Evolutionary conservation across 2,329 filamentous ascomycete genomes (phyloP), one percentile per base, ranked within the genome.

Genomic region (Neophaeococcomyces aloes): DNA sequence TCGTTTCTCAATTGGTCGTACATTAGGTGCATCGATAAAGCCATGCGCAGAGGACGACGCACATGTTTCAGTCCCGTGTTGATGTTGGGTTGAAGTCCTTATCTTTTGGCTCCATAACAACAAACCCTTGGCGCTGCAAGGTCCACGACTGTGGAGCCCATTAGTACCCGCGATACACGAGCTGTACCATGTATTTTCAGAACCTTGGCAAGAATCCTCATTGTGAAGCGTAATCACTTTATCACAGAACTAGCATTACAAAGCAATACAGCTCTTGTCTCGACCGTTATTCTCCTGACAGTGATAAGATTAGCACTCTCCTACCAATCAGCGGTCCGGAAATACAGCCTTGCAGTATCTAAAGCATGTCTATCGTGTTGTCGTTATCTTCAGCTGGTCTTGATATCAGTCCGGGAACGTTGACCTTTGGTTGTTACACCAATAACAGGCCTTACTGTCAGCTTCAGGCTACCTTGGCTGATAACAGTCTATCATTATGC

Each of bases 51-150:
- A n/a, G n/a, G 8, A 19, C 4, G 6, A 19, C 23, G 14, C 23
- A 38, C 36, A n/a, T 38, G 21, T 27, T n/a, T 38, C 19, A 11
- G 21, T 19, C 33, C 23, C 8, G 11, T 19, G 15, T 15, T n/a
- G 23, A 18, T n/a, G 33, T 23, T 37, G 34, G 23, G 34, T 37
- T 37, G 19, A 29, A 14, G 36, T 38, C 36, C n/a, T 38, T 38
- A 38, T 38, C 36, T 38, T 19, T 38, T 8, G 18, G 36, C 23
- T 38, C 36, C 36, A 29, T 23, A 29, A 7, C 7, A 14, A 23
- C 19, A 38, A 18, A 38, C 36, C 4, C 21, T 38, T n/a, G 29
- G 18, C 36, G 21, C 21, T 38, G 36, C 36, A 25, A 38, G 18
- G 36, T 21, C 15, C 7, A 33, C 19, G 5, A 10, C 33, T 8